Conservation (phyloP, 2,329 filamentous ascomycete genomes). For the Pseudocercospora eumusae region DNA sequence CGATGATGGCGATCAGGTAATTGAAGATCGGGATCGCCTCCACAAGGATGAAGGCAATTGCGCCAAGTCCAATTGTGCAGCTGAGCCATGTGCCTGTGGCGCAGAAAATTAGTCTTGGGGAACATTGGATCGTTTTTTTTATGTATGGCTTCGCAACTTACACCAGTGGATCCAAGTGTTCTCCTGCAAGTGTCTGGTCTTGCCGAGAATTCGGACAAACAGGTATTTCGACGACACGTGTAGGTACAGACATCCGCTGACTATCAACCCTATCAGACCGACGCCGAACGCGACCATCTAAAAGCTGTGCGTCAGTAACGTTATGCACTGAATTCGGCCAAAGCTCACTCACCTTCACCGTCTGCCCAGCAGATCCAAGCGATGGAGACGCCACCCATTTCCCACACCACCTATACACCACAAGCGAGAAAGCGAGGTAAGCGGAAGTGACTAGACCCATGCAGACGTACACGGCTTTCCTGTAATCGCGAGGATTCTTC, state of each 20-base stretch:
- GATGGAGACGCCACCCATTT: constrained; percentile 64
- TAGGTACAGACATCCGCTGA: constrained; percentile 51
- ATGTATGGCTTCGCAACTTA: not conserved
- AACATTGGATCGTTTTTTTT: too few species aligned
- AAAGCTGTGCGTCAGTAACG: not conserved
- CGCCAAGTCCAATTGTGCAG: constrained; percentile 46
- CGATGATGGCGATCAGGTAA: constrained; percentile 52
- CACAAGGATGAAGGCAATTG: constrained; percentile 54
- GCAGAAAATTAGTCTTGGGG: not conserved
- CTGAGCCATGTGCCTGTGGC: constrained; percentile 48
- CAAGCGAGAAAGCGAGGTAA: constrained; percentile 61
- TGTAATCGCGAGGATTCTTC: constrained; percentile 60
- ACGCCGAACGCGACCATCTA: constrained; percentile 54
- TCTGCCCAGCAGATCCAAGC: constrained; percentile 60
- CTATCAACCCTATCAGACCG: constrained; percentile 56
- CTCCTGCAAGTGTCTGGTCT: constrained; percentile 53
- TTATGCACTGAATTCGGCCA: too few species aligned
- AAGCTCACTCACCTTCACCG: constrained; percentile 58
- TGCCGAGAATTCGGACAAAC: constrained; percentile 57
- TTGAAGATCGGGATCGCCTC: constrained; percentile 58
- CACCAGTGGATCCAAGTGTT: constrained; percentile 55
- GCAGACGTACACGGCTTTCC: constrained; percentile 60
- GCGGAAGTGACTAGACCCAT: constrained; percentile 60
- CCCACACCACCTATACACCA: constrained; percentile 64
- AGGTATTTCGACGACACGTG: constrained; percentile 58